Conservation (phyloP, 805 yeast genomes). For the Wickerhamomyces xylosicus region DNA sequence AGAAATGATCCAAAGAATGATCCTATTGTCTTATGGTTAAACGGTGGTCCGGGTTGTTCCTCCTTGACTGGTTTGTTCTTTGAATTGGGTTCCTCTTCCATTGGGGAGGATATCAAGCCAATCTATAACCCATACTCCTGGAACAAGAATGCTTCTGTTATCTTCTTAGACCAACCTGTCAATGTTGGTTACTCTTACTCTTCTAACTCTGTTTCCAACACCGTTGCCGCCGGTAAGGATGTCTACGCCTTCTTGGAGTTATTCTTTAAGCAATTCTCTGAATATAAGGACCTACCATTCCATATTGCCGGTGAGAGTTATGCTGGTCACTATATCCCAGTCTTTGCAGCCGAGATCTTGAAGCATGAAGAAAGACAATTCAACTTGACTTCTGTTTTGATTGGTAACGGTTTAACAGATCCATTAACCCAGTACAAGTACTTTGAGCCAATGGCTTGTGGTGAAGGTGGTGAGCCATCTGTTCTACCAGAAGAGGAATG, state of each 20-base stretch:
- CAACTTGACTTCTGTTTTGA: slow-evolving; percentile 65
- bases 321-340: slow-evolving; percentile 93
- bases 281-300: slow-evolving; percentile 47
- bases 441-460: slow-evolving; percentile 93
- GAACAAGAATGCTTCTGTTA: slow-evolving; percentile 78
- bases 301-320: slow-evolving; percentile 92
- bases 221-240: slow-evolving; percentile 77
- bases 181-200: slow-evolving; percentile 75
- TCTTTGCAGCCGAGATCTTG: slow-evolving; percentile 72
- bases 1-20: slow-evolving; percentile 81
- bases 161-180: slow-evolving; percentile 83
- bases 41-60: slow-evolving; percentile 95
- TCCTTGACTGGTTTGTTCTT: slow-evolving; percentile 80
- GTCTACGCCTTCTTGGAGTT: slow-evolving; percentile 71
- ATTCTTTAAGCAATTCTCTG: slow-evolving; percentile 65
- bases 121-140: slow-evolving; percentile 68
- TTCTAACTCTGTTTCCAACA: slow-evolving; percentile 50
- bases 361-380: slow-evolving; percentile 50
- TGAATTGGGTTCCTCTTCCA: slow-evolving; percentile 76
- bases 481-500: slow-evolving; percentile 76
- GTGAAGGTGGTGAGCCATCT: slow-evolving; percentile 76
- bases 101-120: slow-evolving; percentile 52
- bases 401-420: slow-evolving; percentile 90
- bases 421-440: slow-evolving; percentile 68
- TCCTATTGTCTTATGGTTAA: slow-evolving; percentile 82